These are phyloP conservation scores for Rhodotorula diobovata DNA, from an alignment of 768 basidiomycete species.

Conservation along the genomic window DNA sequence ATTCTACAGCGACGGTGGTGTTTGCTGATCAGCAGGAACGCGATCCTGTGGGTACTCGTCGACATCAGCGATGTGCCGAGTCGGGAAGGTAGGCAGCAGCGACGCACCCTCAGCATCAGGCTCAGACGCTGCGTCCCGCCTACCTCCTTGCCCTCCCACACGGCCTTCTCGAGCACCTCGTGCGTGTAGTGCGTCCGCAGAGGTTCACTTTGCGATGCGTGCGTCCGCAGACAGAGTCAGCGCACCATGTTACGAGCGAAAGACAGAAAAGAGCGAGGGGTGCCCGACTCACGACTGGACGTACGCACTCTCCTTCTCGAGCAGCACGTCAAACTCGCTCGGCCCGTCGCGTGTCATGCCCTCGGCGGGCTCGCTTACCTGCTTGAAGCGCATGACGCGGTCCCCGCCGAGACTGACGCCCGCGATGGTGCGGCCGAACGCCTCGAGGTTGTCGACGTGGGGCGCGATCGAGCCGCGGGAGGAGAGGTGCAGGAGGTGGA, in stretches of 20 bases:
- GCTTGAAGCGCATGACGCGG: conserved; percentile 45
- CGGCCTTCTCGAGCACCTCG: conserved; percentile 45
- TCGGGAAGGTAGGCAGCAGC: fast-evolving
- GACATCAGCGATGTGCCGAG: background rate
- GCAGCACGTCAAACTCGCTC: conserved; percentile 45
- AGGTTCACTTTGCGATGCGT: conserved; percentile 41
- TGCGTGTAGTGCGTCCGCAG: conserved; percentile 49
- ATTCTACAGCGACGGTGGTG: too few relatives aligned
- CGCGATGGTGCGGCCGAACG: conserved; percentile 48
- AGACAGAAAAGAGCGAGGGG: background rate
- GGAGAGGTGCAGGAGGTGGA: conserved; percentile 50
- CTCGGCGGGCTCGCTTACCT: conserved; percentile 25
- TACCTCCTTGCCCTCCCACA: conserved; percentile 42
- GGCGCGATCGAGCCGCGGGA: conserved; percentile 48
- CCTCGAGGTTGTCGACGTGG: conserved; percentile 51
- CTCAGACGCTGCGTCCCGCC: conserved; percentile 47
- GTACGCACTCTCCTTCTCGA: conserved; percentile 48
- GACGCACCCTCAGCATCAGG: conserved; percentile 49
- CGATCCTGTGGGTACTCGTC: background rate
- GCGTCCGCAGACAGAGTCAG: too few relatives aligned
- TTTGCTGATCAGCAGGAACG: background rate
- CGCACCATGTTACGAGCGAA: background rate
- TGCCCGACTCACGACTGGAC: conserved; percentile 46
- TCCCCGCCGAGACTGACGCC: conserved; percentile 49
- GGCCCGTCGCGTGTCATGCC: conserved; percentile 3